These are phyloP conservation scores for Gardenia jasminoides DNA, from an alignment of 257 asterid species.

Conservation along the genomic window DNA sequence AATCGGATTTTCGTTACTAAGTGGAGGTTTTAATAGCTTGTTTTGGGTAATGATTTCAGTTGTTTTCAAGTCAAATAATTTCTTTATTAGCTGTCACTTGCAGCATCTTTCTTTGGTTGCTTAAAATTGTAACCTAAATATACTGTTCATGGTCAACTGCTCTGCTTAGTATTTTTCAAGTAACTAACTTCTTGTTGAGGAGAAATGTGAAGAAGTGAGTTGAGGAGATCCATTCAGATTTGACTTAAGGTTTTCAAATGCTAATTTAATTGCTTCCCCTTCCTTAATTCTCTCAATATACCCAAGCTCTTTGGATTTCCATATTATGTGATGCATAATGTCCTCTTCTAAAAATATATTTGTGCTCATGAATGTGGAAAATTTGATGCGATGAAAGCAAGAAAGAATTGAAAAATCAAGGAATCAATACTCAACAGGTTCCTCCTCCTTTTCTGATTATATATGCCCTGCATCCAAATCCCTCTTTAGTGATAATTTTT, in stretches of 20 bases:
- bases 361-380: background rate
- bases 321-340: background rate
- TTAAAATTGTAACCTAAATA: conserved; percentile 22
- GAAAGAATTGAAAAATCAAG: background rate
- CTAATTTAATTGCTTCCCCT: background rate
- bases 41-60: background rate
- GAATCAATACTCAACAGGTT: background rate
- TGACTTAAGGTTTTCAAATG: background rate
- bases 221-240: background rate
- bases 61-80: conserved; percentile 39
- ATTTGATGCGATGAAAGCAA: background rate
- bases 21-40: background rate
- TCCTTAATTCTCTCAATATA: background rate
- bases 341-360: background rate
- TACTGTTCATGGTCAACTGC: conserved; percentile 30
- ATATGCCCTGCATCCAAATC: background rate
- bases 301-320: background rate
- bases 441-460: background rate
- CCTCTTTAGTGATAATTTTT: background rate
- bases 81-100: conserved; percentile 40
- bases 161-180: background rate
- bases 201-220: conserved; percentile 2
- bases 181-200: background rate
- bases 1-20: no score
- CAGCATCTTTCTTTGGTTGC: conserved; percentile 29